Evolutionary conservation across 1,139 yeast genomes (phyloP).

Genomic region (Taphrina confusa): DNA sequence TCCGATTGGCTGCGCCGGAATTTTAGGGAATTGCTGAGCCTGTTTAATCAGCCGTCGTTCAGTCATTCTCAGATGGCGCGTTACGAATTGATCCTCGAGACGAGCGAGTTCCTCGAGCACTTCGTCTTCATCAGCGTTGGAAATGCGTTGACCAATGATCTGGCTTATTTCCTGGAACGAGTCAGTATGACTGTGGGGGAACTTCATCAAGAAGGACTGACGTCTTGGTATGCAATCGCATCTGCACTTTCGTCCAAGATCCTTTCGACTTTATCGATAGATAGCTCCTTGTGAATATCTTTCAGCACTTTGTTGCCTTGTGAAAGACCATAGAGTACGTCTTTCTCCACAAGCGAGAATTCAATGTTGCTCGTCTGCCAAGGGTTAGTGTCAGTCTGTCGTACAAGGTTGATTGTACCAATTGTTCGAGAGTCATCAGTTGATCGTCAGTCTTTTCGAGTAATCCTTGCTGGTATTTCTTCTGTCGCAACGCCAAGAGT

Average conservation of each 20-base stretch:
- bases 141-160: slow-evolving; percentile 52
- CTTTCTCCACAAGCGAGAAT: slow-evolving; percentile 83
- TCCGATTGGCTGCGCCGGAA: not conserved
- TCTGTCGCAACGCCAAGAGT: slow-evolving; percentile 67
- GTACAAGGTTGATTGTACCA: slow-evolving; percentile 43
- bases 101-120: slow-evolving; percentile 49
- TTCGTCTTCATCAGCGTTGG: slow-evolving; percentile 62
- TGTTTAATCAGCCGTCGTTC: not conserved
- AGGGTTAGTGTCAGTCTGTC: not conserved
- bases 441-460: slow-evolving; percentile 73
- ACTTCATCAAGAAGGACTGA: slow-evolving; percentile 21
- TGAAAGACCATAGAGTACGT: slow-evolving; percentile 73
- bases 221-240: slow-evolving; percentile 74
- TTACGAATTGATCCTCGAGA: slow-evolving; percentile 10
- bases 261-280: slow-evolving; percentile 73
- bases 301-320: slow-evolving; percentile 77
- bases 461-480: slow-evolving; percentile 76
- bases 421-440: slow-evolving; percentile 69
- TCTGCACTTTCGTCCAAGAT: slow-evolving; percentile 84
- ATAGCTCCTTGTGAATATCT: slow-evolving; percentile 74
- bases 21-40: slow-evolving; percentile 3
- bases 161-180: slow-evolving; percentile 49
- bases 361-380: slow-evolving; percentile 59
- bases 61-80: not conserved
- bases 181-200: not conserved